Evolutionary conservation across 1,284 basidiomycete species (phyloP), one percentile per base, ranked within the genome.

Genomic region (Vanrija sp.): DNA sequence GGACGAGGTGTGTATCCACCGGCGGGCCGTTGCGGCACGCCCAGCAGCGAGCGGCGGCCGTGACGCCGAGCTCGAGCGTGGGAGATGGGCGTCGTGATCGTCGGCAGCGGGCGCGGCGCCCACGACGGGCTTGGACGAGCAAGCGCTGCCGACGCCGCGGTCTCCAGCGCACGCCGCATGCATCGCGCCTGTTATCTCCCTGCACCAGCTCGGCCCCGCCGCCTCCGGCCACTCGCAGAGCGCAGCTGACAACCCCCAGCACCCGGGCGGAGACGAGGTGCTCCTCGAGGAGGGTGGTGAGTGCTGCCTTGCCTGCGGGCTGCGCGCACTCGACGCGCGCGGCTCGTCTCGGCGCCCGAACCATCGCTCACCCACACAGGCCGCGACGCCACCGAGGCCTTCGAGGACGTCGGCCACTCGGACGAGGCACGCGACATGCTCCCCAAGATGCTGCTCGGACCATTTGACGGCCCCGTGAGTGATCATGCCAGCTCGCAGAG

Each of bases 331-430:
- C 19, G 25, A 22, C 42, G 15, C 15, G 37, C 18, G 25, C 43
- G 6, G 25, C 5, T 41, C 25, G 15, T 24, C 5, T 16, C 41
- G 36, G 23, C 25, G 6, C 5, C 22, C 23, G 24, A 16, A 27
- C 41, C n/a, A 22, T 16, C 8, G 38, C 41, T 15, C 12, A 23
- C 24, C 24, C n/a, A n/a, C 14, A 20, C 60, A 69, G 72, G 87
- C 66, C 86, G 87, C 72, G 94, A 98, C 75, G 93, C 92, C 24
- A 96, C 95, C 41, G 96, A 98, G 75, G 92, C 95, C 12, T 99
- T 98, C 70, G 96, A 98, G 79, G 96, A 98, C 75, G 94, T 98
- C 45, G 95, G 96, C 42, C 95, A 98, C 83, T 98, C 94, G 16
- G 96, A 98, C 70, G 96, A 98, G 77, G 96, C 95, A 16, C 86